Conservation (phyloP, 139 green algal genomes). For the Closterium sp. region DNA sequence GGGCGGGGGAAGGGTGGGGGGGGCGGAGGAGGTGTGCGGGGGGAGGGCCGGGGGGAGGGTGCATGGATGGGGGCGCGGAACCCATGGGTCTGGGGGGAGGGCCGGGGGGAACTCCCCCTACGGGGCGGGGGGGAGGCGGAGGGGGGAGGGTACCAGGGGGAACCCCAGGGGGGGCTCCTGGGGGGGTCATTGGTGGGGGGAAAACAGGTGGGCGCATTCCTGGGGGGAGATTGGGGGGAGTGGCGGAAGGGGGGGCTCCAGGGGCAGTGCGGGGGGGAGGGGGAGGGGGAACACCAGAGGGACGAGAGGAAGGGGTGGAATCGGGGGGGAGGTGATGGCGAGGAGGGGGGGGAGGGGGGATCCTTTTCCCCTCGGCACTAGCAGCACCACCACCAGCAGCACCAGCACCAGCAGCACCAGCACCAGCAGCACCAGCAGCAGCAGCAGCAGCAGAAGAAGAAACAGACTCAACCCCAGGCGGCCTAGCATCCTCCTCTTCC, state of each 20-base stretch:
- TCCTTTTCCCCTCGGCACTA: background rate
- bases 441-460: background rate
- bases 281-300: constrained; percentile 1
- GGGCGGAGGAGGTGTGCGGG: constrained; percentile 10
- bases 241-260: background rate
- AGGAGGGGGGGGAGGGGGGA: background rate
- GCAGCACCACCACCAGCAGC: background rate
- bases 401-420: background rate
- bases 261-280: constrained; percentile 6
- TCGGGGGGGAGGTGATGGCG: background rate
- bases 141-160: constrained; percentile 14
- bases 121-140: constrained; percentile 31
- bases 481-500: background rate
- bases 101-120: constrained; percentile 1
- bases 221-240: background rate
- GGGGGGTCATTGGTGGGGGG: background rate
- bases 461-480: background rate
- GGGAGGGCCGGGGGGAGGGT: constrained; percentile 1
- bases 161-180: background rate
- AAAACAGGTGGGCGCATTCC: background rate
- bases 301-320: background rate
- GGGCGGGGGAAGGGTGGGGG: constrained; percentile 4
- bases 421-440: background rate
- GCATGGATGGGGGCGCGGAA: constrained; percentile 6
- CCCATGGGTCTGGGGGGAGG: constrained; percentile 3